Base-by-base conservation (phyloP, 164 flowering plant species). In the Vitis labrusca region DNA sequence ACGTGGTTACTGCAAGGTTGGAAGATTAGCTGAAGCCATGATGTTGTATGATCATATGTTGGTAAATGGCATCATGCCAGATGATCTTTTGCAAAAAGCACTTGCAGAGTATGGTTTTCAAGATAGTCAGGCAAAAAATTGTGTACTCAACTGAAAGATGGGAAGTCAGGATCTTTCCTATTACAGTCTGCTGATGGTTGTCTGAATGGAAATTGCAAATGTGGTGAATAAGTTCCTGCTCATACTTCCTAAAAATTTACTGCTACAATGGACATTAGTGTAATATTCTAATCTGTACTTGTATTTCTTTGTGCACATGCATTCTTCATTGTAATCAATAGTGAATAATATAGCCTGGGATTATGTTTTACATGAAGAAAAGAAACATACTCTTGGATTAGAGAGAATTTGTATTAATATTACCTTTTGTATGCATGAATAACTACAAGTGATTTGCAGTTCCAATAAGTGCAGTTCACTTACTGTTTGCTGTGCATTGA, bases 1-100 rank as follows among this genome's bases (percentile, higher is more conserved):
- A 58, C 78, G 62, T 32, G 81, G 82, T 23, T 85, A 58, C 27
- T 87, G 85, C 71, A 80, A 73, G 58, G 79, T 69, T 67, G 89
- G 83, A 64, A 83, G 79, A 68, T 16, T 80, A 15, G 63, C 66
- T 0, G 85, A 85, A 70, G 91, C 88, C 56, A 61, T 19, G 77
- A 29, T 58, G 74, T 66, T 83, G 56, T 81, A 77, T 69, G 65
- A 67, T 16, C 74, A 30, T 19, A 85, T 87, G 87, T 62, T 82
- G 69, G 77, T 10, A 3, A 71, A 76, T 56, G 84, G 85, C 17
- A 71, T 83, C 30, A 52, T 10, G 15, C 88, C 86, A 61, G 88
- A 83, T 73, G 65, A 55, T 57, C 60, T 81, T 27, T 13, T 85
- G 59, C 61, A 55, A 66, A 68, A 62, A 13, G 76, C 68, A 10